Conservation (phyloP, 805 yeast genomes). For the Ogataea trehalophila region DNA sequence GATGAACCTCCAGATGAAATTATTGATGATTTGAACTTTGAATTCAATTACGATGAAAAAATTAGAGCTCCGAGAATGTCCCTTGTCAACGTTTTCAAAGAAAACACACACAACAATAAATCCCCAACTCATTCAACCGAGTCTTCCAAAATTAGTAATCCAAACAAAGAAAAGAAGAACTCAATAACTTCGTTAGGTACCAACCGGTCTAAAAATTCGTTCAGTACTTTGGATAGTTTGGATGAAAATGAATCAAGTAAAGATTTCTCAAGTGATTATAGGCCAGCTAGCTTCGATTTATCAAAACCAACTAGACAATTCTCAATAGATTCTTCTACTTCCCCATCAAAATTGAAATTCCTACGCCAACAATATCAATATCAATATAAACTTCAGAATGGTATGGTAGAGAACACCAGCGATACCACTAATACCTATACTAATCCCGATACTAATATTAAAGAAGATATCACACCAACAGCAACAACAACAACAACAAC, state of each 20-base stretch:
- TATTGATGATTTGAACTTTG: conserved; percentile 24
- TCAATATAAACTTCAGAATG: neutral
- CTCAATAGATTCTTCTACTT: conserved; percentile 18
- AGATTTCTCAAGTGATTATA: conserved; percentile 20
- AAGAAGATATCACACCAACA: no score
- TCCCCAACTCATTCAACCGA: neutral
- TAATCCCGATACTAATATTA: neutral
- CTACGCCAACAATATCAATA: conserved; percentile 1
- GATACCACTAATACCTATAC: neutral
- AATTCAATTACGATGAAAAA: conserved; percentile 46
- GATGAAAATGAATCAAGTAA: conserved; percentile 9
- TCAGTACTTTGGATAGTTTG: conserved; percentile 16
- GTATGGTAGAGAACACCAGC: neutral
- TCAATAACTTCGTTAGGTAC: conserved; percentile 10
- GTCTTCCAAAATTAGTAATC: neutral
- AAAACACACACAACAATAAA: conserved; percentile 2
- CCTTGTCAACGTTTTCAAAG: conserved; percentile 22
- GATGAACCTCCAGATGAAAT: conserved; percentile 26
- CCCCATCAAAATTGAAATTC: conserved; percentile 5
- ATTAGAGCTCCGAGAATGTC: conserved; percentile 53
- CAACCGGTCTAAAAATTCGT: conserved; percentile 8
- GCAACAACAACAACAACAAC: no score
- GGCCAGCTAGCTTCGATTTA: conserved; percentile 46
- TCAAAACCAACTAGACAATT: conserved; percentile 34
- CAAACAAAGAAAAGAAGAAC: neutral